These are phyloP conservation scores for Thielaviopsis punctulata DNA, from an alignment of 2,329 filamentous ascomycete genomes.

Conservation along the genomic window DNA sequence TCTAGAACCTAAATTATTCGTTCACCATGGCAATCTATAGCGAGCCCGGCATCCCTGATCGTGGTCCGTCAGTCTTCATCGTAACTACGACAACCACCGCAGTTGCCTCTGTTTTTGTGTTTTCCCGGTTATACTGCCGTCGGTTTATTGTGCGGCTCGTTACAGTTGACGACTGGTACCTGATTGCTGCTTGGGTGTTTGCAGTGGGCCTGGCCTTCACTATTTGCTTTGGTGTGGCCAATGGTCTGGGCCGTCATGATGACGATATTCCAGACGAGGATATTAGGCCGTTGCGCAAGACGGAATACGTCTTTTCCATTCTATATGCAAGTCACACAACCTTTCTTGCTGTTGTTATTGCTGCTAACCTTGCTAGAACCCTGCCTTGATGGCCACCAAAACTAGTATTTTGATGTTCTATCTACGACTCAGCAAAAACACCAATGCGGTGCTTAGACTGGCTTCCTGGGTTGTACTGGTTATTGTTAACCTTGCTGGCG, in stretches of 20 bases:
- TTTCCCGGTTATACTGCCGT: conserved; percentile 55
- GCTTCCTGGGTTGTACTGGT: conserved; percentile 65
- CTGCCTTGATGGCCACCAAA: conserved; percentile 78
- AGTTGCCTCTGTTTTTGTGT: conserved; percentile 58
- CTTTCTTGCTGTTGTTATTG: not conserved
- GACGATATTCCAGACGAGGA: conserved; percentile 35
- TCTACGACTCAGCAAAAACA: conserved; percentile 62
- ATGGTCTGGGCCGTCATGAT: conserved; percentile 54
- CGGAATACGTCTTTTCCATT: conserved; percentile 48
- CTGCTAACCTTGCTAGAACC: conserved; percentile 40
- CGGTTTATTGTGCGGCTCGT: conserved; percentile 54
- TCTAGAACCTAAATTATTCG: not conserved
- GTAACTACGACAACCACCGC: conserved; percentile 54
- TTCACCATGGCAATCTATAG: conserved; percentile 5
- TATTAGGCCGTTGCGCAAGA: conserved; percentile 34
- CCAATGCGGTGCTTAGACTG: conserved; percentile 57
- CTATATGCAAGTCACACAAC: conserved; percentile 32
- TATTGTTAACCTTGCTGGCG: conserved; percentile 62
- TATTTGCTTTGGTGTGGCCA: conserved; percentile 44
- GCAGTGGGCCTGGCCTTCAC: conserved; percentile 50
- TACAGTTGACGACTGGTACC: conserved; percentile 65
- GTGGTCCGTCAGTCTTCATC: conserved; percentile 45
- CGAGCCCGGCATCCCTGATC: conserved; percentile 23
- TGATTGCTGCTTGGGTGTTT: conserved; percentile 60
- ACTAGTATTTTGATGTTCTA: conserved; percentile 89